phyloP scores from a whole-genome alignment of 495 filamentous ascomycete genomes.

The Hypoxylon intermedium region DNA sequence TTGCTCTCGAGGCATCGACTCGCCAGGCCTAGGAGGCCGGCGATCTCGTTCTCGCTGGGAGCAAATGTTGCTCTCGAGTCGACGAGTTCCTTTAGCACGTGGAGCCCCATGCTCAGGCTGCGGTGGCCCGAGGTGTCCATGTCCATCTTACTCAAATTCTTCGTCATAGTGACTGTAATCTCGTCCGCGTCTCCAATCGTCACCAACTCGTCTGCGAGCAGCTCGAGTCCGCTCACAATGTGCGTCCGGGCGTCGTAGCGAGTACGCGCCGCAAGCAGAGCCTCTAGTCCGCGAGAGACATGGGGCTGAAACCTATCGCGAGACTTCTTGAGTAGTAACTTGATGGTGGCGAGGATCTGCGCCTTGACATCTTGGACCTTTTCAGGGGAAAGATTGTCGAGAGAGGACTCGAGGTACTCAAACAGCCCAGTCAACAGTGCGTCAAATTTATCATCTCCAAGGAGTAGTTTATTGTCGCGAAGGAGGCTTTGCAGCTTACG shows the following conservation, averaged over 20 bases:
- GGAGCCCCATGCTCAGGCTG: conserved; percentile 66
- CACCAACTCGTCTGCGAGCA: conserved; percentile 60
- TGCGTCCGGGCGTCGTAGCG: conserved; percentile 62
- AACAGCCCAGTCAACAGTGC: conserved; percentile 76
- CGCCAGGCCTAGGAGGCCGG: conserved; percentile 61
- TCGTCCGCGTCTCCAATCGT: conserved; percentile 58
- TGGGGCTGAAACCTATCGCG: conserved; percentile 68
- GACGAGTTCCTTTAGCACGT: conserved; percentile 62
- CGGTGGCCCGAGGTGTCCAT: conserved; percentile 47
- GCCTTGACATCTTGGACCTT: conserved; percentile 79
- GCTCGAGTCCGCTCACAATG: conserved; percentile 62
- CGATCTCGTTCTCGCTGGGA: conserved; percentile 53
- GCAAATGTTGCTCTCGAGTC: conserved; percentile 49
- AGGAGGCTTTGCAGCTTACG: conserved; percentile 85
- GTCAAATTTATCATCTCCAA: conserved; percentile 71
- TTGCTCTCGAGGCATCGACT: conserved; percentile 68
- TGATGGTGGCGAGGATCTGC: conserved; percentile 81
- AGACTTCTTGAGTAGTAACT: conserved; percentile 74
- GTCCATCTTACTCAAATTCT: conserved; percentile 48
- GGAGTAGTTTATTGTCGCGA: conserved; percentile 65
- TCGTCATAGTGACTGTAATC: conserved; percentile 55
- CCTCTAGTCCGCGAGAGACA: conserved; percentile 68
- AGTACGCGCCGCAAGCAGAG: conserved; percentile 71
- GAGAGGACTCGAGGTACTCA: conserved; percentile 71
- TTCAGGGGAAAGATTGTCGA: conserved; percentile 52